These are phyloP conservation scores for Cercophora newfieldiana DNA, from an alignment of 495 filamentous ascomycete genomes.

Conservation along the genomic window DNA sequence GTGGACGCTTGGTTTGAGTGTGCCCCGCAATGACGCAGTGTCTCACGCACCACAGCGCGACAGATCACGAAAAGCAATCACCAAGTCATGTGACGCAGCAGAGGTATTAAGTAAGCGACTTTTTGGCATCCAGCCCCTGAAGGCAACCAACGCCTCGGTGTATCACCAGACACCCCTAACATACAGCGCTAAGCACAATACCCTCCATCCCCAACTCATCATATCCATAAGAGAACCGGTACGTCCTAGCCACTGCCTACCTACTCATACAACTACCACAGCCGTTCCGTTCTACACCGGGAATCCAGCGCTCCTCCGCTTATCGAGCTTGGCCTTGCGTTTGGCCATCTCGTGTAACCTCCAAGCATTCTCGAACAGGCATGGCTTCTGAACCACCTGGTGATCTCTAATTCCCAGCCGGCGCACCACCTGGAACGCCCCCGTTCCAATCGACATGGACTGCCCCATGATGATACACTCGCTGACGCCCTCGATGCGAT, in stretches of 20 bases:
- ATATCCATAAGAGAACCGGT: background rate
- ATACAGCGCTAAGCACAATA: background rate
- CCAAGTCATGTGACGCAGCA: slow-evolving; percentile 29
- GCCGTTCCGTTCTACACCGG: slow-evolving; percentile 5
- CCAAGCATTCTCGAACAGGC: slow-evolving; percentile 79
- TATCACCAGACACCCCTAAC: too few species aligned
- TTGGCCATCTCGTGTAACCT: slow-evolving; percentile 43
- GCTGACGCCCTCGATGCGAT: slow-evolving; percentile 86
- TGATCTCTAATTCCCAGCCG: slow-evolving; percentile 66
- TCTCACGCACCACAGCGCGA: background rate
- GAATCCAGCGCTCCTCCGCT: slow-evolving; percentile 8
- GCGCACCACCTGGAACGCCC: slow-evolving; percentile 84
- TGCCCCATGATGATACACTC: slow-evolving; percentile 99
- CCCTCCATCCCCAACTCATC: too few species aligned
- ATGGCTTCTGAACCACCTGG: slow-evolving; percentile 62
- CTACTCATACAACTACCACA: background rate
- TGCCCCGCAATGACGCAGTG: slow-evolving; percentile 3
- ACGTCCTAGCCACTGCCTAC: background rate
- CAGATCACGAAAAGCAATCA: slow-evolving; percentile 11
- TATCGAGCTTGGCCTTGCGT: slow-evolving; percentile 30
- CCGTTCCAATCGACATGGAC: slow-evolving; percentile 85
- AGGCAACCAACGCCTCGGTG: too few species aligned
- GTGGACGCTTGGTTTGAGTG: background rate
- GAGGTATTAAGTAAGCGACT: too few species aligned
- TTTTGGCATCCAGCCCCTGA: too few species aligned